A percentile compares a stretch with the other conserved stretches of the same genome.
These are phyloP conservation scores for Geranomyces variabilis DNA, from an alignment of 192 early-diverging fungal genomes.

Conservation along the genomic window DNA sequence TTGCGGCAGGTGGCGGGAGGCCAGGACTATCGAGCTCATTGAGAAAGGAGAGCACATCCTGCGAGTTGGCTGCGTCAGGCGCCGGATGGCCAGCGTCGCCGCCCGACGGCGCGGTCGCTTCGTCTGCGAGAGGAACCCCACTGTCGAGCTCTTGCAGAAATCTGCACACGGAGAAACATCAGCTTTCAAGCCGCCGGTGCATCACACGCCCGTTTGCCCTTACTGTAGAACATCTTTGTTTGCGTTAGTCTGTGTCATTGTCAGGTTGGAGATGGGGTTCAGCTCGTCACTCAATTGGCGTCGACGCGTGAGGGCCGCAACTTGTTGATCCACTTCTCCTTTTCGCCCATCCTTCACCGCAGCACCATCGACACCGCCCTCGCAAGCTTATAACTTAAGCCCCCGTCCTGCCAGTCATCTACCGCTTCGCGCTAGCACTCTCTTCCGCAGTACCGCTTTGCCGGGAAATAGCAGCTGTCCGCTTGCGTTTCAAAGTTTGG, in stretches of 20 bases:
- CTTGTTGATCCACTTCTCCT: too few species aligned
- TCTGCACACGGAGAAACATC: constrained; percentile 3
- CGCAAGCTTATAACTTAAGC: too few species aligned
- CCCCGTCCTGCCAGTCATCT: too few species aligned
- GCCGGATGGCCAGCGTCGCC: background rate
- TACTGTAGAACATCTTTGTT: constrained; percentile 43
- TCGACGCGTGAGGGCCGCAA: too few species aligned
- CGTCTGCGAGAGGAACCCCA: constrained; percentile 14
- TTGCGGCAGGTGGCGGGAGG: background rate
- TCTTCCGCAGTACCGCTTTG: too few species aligned
- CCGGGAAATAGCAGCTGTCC: too few species aligned
- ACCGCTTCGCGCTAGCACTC: too few species aligned
- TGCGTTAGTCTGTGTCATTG: constrained; percentile 14
- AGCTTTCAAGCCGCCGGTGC: background rate
- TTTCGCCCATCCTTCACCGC: too few species aligned
- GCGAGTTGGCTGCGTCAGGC: background rate
- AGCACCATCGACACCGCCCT: too few species aligned
- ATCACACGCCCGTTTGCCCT: background rate
- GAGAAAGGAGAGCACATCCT: constrained; percentile 50
- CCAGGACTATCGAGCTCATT: constrained; percentile 42
- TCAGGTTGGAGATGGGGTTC: too few species aligned
- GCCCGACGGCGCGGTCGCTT: background rate
- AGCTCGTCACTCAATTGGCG: background rate
- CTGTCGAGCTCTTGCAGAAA: constrained; percentile 40
- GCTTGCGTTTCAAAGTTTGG: too few species aligned